Percentiles rank a stretch among this genome's conserved stretches.
phyloP scores from a whole-genome alignment of 331 rosid genomes.

The Cucumis variabilis region DNA sequence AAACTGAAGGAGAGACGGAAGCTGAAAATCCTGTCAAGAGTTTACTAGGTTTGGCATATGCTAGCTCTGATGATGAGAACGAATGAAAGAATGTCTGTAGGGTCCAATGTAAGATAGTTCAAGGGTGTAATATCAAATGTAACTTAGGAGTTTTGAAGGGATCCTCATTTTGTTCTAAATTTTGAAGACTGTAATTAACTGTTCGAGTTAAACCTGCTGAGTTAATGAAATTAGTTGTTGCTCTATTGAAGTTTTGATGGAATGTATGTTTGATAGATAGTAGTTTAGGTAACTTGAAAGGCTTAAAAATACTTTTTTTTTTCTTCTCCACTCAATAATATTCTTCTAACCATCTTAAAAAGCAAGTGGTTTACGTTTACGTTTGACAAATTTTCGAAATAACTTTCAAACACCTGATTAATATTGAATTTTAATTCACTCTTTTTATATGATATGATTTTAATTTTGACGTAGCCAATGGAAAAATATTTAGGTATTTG shows the following conservation, averaged over 20 bases:
- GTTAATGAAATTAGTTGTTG: constrained; percentile 13
- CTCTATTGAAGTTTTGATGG: background rate
- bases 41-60: constrained; percentile 81
- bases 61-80: constrained; percentile 81
- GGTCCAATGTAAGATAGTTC: constrained; percentile 26
- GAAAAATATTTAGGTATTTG: too few species aligned
- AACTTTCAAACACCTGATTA: too few species aligned
- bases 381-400: too few species aligned
- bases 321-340: too few species aligned
- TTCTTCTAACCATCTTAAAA: too few species aligned
- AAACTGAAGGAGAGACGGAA: constrained; percentile 43
- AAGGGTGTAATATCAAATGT: constrained; percentile 13
- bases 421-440: background rate
- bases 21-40: constrained; percentile 59
- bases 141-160: constrained; percentile 17
- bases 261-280: background rate
- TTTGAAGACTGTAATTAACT: constrained; percentile 21
- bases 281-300: too few species aligned
- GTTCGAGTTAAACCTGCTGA: constrained; percentile 11
- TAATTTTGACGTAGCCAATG: too few species aligned
- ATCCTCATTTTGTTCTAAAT: background rate
- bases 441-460: background rate
- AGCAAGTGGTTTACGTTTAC: too few species aligned
- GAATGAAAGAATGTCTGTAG: constrained; percentile 18
- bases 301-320: too few species aligned